Base-by-base conservation (phyloP, 495 filamentous ascomycete genomes). In the Friedmanniomyces simplex region DNA sequence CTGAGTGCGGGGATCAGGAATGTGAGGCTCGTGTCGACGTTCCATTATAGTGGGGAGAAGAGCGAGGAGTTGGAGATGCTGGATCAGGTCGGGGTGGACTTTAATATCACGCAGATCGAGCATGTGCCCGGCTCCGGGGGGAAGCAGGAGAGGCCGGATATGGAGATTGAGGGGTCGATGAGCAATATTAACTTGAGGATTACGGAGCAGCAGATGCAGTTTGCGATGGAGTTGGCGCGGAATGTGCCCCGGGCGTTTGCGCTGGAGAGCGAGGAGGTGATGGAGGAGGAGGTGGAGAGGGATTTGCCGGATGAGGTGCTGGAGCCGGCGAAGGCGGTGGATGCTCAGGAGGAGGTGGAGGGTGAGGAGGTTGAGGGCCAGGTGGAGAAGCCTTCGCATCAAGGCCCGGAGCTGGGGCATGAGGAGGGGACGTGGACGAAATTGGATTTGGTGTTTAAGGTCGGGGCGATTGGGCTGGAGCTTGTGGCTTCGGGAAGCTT, bases 31-130 rank as follows among this genome's bases (percentile, higher is more conserved):
- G 95, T 89, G 1, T 96, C 94, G 10, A 79, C 86, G 41, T 93
- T 97, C 68, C 80, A 96, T 66, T 96, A 91, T 60, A 72, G 76
- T 12, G 79, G 82, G 30, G 81, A 81, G 45, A 69, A 80, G 52
- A 78, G 79, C 0, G 91, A 98, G 70, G 90, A 95, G 64, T 76
- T 97, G 22, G 88, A 98, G 68, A 85, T 98, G 73, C 91, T 98
- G 57, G 89, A 97, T 66, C 91, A 96, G 61, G 88, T 97, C 16
- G 91, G 97, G 66, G 75, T 98, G 36, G 87, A 86, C 34, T 96
- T 96, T 71, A 86, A 85, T 50, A 82, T 97, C 56, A 95, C 85
- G 24, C 90, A 94, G 65, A 78, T 88, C 6, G 93, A 97, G 63
- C 93, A 97, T 66, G 81, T 82, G 55, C 69, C 79, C n/a, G n/a